A percentile compares a stretch with the other conserved stretches of the same genome.
These are phyloP conservation scores for Scortechinia acanthostroma DNA, from an alignment of 2,329 filamentous ascomycete species.

Conservation along the genomic window DNA sequence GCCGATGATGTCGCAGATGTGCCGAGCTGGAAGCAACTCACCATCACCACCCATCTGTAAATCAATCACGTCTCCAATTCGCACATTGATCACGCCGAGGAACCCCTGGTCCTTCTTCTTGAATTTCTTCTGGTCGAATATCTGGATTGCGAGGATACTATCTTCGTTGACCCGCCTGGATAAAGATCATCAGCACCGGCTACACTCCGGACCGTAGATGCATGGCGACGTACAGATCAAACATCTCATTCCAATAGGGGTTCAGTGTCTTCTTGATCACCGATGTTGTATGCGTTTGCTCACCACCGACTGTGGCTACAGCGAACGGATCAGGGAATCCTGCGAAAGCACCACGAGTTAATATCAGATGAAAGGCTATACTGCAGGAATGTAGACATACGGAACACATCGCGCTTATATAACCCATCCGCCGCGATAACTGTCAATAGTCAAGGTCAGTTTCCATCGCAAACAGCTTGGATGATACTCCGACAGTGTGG, in stretches of 20 bases:
- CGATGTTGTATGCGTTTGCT: conserved; percentile 95
- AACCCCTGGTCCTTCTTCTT: conserved; percentile 99
- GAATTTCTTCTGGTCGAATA: conserved; percentile 99
- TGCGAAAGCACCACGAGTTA: conserved; percentile 30
- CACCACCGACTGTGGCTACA: conserved; percentile 91
- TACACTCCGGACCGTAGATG: neutral
- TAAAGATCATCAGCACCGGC: neutral
- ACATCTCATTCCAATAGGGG: conserved; percentile 99
- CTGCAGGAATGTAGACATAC: conserved; percentile 50
- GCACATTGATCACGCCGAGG: conserved; percentile 92
- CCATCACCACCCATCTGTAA: conserved; percentile 84
- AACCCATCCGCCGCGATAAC: conserved; percentile 97
- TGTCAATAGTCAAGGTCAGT: conserved; percentile 37
- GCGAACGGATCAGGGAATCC: conserved; percentile 97
- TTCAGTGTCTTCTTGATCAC: conserved; percentile 97
- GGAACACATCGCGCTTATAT: conserved; percentile 98
- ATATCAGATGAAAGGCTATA: conserved; percentile 1
- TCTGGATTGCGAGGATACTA: conserved; percentile 93
- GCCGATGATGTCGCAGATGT: too few relatives aligned
- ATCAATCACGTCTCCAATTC: conserved; percentile 89
- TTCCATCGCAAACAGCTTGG: too few relatives aligned
- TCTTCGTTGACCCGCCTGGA: conserved; percentile 82
- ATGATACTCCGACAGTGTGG: too few relatives aligned
- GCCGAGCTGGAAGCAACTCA: too few relatives aligned
- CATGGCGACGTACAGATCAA: conserved; percentile 73